Conservation (phyloP, 331 rosid genomes). For the Erythrophleum ivorense region DNA sequence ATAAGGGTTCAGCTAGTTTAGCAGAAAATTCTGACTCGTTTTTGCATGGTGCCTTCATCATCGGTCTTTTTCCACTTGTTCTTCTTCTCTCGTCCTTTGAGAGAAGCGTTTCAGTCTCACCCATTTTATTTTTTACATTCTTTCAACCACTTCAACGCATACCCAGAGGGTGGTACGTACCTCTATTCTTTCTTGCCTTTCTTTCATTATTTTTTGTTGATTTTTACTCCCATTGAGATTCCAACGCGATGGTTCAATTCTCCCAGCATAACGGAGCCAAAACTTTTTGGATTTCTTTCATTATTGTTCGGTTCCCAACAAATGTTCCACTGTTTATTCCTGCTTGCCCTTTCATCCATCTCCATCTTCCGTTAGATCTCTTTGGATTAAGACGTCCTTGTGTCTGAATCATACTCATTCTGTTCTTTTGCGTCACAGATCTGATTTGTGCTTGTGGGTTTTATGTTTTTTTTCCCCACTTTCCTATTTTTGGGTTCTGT, state of each 20-base stretch:
- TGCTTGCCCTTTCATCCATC: not conserved
- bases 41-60: not conserved
- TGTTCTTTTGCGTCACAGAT: constrained; percentile 39
- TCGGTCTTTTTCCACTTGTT: not conserved
- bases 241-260: not conserved
- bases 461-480: not conserved
- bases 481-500: constrained; percentile 20
- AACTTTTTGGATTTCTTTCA: not conserved
- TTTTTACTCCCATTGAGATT: not conserved
- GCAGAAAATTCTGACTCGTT: constrained; percentile 16
- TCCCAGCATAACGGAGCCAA: not conserved
- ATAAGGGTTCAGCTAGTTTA: constrained; percentile 16
- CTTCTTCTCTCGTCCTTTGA: not conserved
- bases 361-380: constrained; percentile 28
- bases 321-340: too few species aligned
- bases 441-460: constrained; percentile 40
- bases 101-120: not conserved
- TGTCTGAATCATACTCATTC: not conserved
- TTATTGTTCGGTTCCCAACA: not conserved
- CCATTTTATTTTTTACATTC: not conserved
- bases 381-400: not conserved
- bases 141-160: not conserved
- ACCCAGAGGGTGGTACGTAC: constrained; percentile 18
- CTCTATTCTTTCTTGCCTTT: not conserved
- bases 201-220: not conserved